Evolutionary conservation across 2,329 filamentous ascomycete species (phyloP).

Genomic region (Myriosclerotinia curreyana): DNA sequence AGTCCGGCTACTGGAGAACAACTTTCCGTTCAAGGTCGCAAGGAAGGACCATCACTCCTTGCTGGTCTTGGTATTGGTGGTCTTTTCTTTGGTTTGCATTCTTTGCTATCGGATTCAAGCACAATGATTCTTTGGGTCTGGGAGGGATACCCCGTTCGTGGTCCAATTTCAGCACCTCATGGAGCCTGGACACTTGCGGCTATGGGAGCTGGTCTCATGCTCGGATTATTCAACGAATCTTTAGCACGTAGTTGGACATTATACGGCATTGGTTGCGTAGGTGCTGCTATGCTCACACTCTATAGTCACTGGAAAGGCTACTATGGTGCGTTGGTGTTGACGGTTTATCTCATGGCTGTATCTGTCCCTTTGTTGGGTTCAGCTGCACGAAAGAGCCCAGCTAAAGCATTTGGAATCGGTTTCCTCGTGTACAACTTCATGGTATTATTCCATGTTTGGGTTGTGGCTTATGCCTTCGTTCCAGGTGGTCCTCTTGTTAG

Average conservation of each 20-base stretch:
- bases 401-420: conserved; percentile 77
- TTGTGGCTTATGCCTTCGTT: conserved; percentile 96
- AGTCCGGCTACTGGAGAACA: conserved; percentile 47
- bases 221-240: conserved; percentile 70
- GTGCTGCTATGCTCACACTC: conserved; percentile 73
- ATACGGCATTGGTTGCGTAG: conserved; percentile 73
- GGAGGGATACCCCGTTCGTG: conserved; percentile 90
- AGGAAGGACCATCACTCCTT: conserved; percentile 66
- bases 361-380: conserved; percentile 72
- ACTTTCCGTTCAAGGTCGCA: conserved; percentile 49
- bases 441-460: conserved; percentile 97
- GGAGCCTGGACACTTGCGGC: conserved; percentile 80
- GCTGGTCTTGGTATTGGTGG: conserved; percentile 78
- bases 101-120: conserved; percentile 90
- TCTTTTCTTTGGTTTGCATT: conserved; percentile 85
- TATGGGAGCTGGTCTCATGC: conserved; percentile 78
- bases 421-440: conserved; percentile 92
- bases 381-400: conserved; percentile 73
- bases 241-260: conserved; percentile 74
- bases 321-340: conserved; percentile 72
- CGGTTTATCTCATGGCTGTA: conserved; percentile 78
- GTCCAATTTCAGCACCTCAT: conserved; percentile 84
- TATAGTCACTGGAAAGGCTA: conserved; percentile 85
- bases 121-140: conserved; percentile 99
- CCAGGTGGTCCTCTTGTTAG: conserved; percentile 89